Percentiles rank a stretch among this genome's conserved stretches.
Conservation (phyloP, 106 monocot genomes). For the Allium cepa region DNA sequence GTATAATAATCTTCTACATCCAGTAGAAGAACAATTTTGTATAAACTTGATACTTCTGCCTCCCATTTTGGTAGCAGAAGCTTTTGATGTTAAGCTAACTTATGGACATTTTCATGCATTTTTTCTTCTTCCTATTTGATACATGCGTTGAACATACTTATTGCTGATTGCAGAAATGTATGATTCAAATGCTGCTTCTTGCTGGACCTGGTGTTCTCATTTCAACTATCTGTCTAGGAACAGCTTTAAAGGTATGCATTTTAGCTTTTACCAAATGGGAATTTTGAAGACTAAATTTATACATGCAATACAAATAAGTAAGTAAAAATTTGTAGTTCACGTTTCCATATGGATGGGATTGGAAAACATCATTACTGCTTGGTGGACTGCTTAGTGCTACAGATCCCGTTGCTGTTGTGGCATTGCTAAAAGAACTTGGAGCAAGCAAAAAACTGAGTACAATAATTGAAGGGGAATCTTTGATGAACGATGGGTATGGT, state of each 20-base stretch:
- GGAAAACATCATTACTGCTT: conserved; percentile 86
- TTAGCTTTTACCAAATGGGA: neutral
- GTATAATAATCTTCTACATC: too few relatives aligned
- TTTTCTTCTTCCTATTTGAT: conserved; percentile 4
- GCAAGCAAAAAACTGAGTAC: conserved; percentile 99
- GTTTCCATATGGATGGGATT: conserved; percentile 92
- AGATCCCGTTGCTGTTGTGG: conserved; percentile 99
- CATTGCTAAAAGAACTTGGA: conserved; percentile 94
- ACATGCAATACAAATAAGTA: neutral
- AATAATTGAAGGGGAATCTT: conserved; percentile 99
- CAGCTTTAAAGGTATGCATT: conserved; percentile 58
- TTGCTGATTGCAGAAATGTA: conserved; percentile 53
- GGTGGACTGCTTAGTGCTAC: conserved; percentile 99
- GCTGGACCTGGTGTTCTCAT: conserved; percentile 94
- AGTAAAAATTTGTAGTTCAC: conserved; percentile 26
- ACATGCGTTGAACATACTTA: neutral
- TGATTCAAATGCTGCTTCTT: conserved; percentile 90
- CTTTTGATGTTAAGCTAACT: too few relatives aligned
- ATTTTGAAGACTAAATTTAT: neutral
- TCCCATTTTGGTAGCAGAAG: too few relatives aligned
- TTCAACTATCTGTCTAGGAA: conserved; percentile 85
- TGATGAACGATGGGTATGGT: conserved; percentile 98
- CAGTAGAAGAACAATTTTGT: too few relatives aligned
- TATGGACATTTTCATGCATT: neutral
- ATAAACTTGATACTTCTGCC: too few relatives aligned